Evolutionary conservation across 2,329 filamentous ascomycete species (phyloP), one percentile per base, ranked within the genome.

Genomic region (Intubia oerlemansii): DNA sequence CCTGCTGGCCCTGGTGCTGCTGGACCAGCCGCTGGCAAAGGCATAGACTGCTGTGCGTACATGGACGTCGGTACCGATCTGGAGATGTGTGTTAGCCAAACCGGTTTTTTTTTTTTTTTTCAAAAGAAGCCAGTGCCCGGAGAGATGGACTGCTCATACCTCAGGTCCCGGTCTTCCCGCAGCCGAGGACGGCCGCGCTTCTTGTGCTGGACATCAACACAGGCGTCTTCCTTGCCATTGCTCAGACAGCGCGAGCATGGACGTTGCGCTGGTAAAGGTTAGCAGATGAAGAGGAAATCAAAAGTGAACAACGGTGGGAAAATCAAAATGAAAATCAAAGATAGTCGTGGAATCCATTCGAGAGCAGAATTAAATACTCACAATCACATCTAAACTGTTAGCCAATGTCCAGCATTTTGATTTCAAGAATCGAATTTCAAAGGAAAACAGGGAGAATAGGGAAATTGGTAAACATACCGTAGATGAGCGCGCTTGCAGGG

Each of bases 401-500:
- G 17, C 8, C 7, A 25, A 21, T 23, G 27, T 25, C 17, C 27
- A 7, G 10, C 6, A 9, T 32, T 12, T n/a, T n/a, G n/a, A n/a
- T n/a, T n/a, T n/a, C n/a, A n/a, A n/a, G n/a, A n/a, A n/a, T n/a
- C n/a, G n/a, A n/a, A n/a, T n/a, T n/a, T n/a, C n/a, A n/a, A n/a
- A n/a, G n/a, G 11, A 15, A 17, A 23, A 23, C 8, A 13, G 7
- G 7, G 19, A 15, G 9, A 5, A 21, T 21, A 15, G 14, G 21
- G 16, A 5, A 25, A 28, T 30, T 31, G 14, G 4, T 10, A 20
- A 18, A 16, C 55, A 44, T 51, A 71, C 66, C 68, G 59, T 37
- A 88, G 60, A 62, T 88, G 79, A 21, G 79, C 79, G 48, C 69
- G 71, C 47, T 85, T 85, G 54, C 79, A 88, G 34, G 81, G 80